Percentiles rank a stretch among this genome's conserved stretches.
phyloP scores from a whole-genome alignment of 805 yeast genomes.

The Candida lessepsii region DNA sequence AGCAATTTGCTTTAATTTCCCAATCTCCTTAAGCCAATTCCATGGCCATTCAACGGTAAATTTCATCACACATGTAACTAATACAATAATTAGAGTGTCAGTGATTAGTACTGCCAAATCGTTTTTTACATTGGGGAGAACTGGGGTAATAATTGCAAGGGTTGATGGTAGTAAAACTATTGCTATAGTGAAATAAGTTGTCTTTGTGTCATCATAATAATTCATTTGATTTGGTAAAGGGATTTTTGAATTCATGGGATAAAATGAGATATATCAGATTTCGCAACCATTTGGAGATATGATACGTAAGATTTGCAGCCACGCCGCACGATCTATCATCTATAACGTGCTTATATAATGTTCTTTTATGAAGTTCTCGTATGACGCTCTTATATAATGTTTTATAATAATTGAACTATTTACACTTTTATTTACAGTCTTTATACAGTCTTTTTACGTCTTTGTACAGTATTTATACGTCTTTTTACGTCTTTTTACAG shows the following conservation, averaged over 20 bases:
- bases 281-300: constrained; percentile 4
- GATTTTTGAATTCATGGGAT: too few species aligned
- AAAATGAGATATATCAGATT: constrained; percentile 5
- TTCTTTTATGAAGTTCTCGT: too few species aligned
- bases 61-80: constrained; percentile 34
- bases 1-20: constrained; percentile 15
- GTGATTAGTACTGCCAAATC: constrained; percentile 26
- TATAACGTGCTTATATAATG: too few species aligned
- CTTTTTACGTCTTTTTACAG: too few species aligned
- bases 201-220: constrained; percentile 1
- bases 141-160: constrained; percentile 25
- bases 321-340: too few species aligned
- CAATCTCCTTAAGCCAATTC: constrained; percentile 34
- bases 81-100: constrained; percentile 29
- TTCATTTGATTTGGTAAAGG: too few species aligned
- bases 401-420: too few species aligned
- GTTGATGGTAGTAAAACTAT: constrained; percentile 26
- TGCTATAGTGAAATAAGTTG: constrained; percentile 19
- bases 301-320: too few species aligned
- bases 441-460: too few species aligned
- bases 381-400: too few species aligned
- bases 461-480: too few species aligned
- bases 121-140: constrained; percentile 14
- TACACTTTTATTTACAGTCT: too few species aligned
- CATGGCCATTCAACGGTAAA: constrained; percentile 43